Base-by-base conservation (phyloP, 768 basidiomycete species). In the Tulasnella sp. region DNA sequence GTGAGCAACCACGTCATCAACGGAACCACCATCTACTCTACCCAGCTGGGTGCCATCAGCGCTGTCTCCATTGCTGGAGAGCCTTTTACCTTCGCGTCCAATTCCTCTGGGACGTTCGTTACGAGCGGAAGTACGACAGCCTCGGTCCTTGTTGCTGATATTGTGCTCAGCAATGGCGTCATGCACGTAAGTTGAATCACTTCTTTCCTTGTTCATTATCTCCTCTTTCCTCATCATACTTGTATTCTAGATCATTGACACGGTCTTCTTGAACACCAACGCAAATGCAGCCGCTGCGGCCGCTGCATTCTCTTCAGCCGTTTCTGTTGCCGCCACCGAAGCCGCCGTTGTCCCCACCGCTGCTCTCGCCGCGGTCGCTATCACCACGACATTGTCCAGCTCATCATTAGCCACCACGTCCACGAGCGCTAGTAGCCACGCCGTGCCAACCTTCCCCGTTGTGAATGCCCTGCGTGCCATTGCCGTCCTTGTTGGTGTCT, bases 1-100 rank as follows among this genome's bases (percentile, higher is more conserved):
- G 63, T 85, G 11, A 66, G 69, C 42, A 87, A 87, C 68, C 85
- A 86, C 64, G 82, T 85, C 60, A 78, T 88, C 64, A 87, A 87
- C 68, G 85, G 82, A 24, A 76, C 84, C 0, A 75, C 80, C 0
- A 68, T 80, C 10, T 88, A 88, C 71, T 83, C 83, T 0, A 74
- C 80, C 1, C 60, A 70, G 10, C 68, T 87, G 34, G 54, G 66
- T 3, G 62, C 70, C n/a, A 34, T 45, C 24, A 31, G 64, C 4
- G 5, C 30, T 57, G 77, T 74, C 15, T 81, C 82, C 0, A 80
- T 82, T 1, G 78, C 72, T 0, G 87, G 86, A 21, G 73, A 83
- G 65, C 62, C 72, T 0, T 73, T 82, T 65, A 70, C 66, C 1
- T 80, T 83, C 68, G 65, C 65, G 10, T 67, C 73, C 54, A 87